Conservation (phyloP, 257 asterid species). For the Marsdenia floribunda region DNA sequence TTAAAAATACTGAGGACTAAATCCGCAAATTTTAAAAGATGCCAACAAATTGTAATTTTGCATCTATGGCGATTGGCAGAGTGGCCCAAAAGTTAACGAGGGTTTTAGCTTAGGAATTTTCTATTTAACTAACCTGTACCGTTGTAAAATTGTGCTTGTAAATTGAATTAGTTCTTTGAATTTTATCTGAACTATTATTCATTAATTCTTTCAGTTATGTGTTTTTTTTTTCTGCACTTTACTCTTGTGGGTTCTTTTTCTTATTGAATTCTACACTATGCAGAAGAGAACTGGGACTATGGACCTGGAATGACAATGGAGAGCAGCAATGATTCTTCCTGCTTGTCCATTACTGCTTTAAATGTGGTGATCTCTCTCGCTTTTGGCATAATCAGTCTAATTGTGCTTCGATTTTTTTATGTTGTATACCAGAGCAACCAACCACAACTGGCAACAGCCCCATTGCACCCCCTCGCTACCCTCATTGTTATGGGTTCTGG, state of each 20-base stretch:
- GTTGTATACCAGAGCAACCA: conserved; percentile 42
- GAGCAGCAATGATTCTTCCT: conserved; percentile 12
- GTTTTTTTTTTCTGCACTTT: background rate
- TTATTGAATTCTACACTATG: background rate
- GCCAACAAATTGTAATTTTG: too few relatives aligned
- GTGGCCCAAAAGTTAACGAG: background rate
- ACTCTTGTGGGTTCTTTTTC: background rate
- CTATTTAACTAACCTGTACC: background rate
- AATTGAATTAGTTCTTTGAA: background rate
- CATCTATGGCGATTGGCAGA: background rate
- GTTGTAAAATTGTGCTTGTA: background rate
- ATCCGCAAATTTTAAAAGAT: too few relatives aligned
- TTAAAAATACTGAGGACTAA: too few relatives aligned
- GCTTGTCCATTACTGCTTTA: conserved; percentile 21
- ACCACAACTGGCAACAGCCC: conserved; percentile 23
- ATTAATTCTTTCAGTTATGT: background rate
- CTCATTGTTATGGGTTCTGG: conserved; percentile 85
- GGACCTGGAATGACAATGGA: conserved; percentile 26
- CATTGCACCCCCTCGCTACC: conserved; percentile 44
- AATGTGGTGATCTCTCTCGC: conserved; percentile 18
- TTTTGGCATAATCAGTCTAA: conserved; percentile 36
- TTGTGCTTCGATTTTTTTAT: conserved; percentile 43
- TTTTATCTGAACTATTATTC: background rate
- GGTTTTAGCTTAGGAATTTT: background rate
- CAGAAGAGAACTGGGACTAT: background rate